Conservation (phyloP, 1,284 basidiomycete genomes). For the Austroboletus niveus region DNA sequence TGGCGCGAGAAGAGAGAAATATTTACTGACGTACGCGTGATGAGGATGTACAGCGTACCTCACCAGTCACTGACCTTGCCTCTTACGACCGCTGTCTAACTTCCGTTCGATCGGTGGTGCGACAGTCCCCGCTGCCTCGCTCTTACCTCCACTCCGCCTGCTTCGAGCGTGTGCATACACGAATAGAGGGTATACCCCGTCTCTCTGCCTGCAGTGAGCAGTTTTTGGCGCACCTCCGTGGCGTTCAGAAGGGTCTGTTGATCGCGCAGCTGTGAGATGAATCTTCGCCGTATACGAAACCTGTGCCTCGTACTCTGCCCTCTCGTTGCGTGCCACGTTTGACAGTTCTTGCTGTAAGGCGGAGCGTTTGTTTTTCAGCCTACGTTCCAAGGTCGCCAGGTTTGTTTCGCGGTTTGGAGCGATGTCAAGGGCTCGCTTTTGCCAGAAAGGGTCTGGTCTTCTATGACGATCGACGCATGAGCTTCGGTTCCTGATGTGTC, state of each 20-base stretch:
- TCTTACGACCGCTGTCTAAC: conserved; percentile 21
- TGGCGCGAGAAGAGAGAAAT: conserved; percentile 6
- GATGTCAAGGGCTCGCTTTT: conserved; percentile 21
- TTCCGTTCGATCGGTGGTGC: conserved; percentile 23
- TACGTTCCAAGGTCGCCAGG: neutral
- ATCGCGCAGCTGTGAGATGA: conserved; percentile 27
- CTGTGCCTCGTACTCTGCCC: too few relatives aligned
- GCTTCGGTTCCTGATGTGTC: conserved; percentile 26
- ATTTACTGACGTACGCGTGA: neutral
- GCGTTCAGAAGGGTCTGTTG: conserved; percentile 8
- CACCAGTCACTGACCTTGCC: conserved; percentile 7
- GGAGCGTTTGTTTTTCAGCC: neutral
- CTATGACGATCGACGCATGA: conserved; percentile 27
- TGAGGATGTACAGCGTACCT: conserved; percentile 8
- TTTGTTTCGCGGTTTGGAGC: conserved; percentile 13
- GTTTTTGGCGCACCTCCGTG: neutral
- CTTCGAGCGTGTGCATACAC: conserved; percentile 14
- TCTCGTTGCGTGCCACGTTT: too few relatives aligned
- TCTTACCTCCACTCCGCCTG: conserved; percentile 14
- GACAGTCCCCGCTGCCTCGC: conserved; percentile 24
- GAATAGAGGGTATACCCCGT: conserved; percentile 10
- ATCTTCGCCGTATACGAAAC: conserved; percentile 19
- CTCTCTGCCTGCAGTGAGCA: neutral
- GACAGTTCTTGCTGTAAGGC: neutral
- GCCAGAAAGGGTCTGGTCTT: conserved; percentile 19